Base-by-base conservation (phyloP, 805 yeast genomes). In the Wickerhamiella azyma region DNA sequence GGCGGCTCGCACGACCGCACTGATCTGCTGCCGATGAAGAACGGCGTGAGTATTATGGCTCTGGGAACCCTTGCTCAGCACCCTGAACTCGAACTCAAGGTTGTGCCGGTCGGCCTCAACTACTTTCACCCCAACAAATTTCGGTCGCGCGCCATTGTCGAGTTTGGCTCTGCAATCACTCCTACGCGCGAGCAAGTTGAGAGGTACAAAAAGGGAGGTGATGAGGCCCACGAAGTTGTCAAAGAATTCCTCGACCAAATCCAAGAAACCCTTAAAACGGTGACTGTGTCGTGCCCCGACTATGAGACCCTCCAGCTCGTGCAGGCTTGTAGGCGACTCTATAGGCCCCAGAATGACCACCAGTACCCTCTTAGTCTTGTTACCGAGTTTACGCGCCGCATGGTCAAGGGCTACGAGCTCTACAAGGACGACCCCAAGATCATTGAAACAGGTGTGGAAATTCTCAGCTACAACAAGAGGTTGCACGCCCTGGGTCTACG, bases 41-140 rank as follows among this genome's bases (percentile, higher is more conserved):
- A 97, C 1, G 98, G 98, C 51, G 96, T 92, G 8, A 96, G 96
- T 2, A 82, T 89, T 47, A 92, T 89, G 97, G 98, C 97, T 0
- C 69, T 92, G 26, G 98, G 97, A 8, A 92, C 97, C 9, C 75
- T 88, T 77, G 82, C 78, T 19, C 71, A 76, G 49, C 74, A 83
- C 55, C 85, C 92, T 0, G 72, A 74, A 39, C 77, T 82, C 49
- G 78, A 79, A 47, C 89, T 89, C 3, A 78, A 79, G 55, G 85
- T 89, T 53, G 94, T 92, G 11, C 97, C 97, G 3, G 86, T 95
- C 60, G 98, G 98, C 37, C 81, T 92, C 89, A 89, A 89, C 64
- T 89, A 89, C 64, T 89, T 89, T 72, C 94, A 85, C 59, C 89
- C 96, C 5, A 94, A 89, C 66, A 86, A 84, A 61, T 89, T 92